A percentile compares a stretch with the other conserved stretches of the same genome.
phyloP scores from a whole-genome alignment of 2,329 filamentous ascomycete genomes.

The Drechslerella dactyloides region DNA sequence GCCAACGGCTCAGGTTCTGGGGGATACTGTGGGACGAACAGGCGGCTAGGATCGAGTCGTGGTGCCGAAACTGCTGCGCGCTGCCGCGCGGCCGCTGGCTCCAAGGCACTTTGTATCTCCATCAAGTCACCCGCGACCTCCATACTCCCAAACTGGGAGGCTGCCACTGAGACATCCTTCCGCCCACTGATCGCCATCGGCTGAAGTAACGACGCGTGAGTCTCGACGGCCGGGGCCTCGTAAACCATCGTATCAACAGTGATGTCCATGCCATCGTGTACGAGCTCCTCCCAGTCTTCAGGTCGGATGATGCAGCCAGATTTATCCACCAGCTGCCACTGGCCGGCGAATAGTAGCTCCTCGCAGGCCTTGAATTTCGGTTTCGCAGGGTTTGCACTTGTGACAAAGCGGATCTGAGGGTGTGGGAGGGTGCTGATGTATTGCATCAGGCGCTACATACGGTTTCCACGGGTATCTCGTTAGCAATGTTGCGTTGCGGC shows the following conservation, averaged over 20 bases:
- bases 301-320: constrained; percentile 40
- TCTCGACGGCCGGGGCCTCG: constrained; percentile 11
- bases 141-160: constrained; percentile 1
- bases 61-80: not conserved
- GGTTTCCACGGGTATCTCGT: not conserved
- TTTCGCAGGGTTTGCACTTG: constrained; percentile 21
- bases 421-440: constrained; percentile 40
- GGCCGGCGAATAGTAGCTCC: constrained; percentile 23
- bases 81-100: constrained; percentile 4
- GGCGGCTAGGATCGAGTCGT: not conserved
- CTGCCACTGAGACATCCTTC: not conserved
- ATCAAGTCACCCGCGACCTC: constrained; percentile 41
- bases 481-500: not conserved
- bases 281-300: constrained; percentile 40
- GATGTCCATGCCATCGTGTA: constrained; percentile 43
- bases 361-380: constrained; percentile 34
- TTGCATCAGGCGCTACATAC: constrained; percentile 33
- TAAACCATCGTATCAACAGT: constrained; percentile 30
- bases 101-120: constrained; percentile 25
- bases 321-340: constrained; percentile 44
- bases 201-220: constrained; percentile 10
- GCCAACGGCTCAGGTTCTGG: not conserved
- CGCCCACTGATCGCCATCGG: constrained; percentile 5
- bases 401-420: constrained; percentile 32
- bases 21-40: constrained; percentile 10